Base-by-base conservation (phyloP, 2,329 filamentous ascomycete genomes). In the Diplodia seriata region DNA sequence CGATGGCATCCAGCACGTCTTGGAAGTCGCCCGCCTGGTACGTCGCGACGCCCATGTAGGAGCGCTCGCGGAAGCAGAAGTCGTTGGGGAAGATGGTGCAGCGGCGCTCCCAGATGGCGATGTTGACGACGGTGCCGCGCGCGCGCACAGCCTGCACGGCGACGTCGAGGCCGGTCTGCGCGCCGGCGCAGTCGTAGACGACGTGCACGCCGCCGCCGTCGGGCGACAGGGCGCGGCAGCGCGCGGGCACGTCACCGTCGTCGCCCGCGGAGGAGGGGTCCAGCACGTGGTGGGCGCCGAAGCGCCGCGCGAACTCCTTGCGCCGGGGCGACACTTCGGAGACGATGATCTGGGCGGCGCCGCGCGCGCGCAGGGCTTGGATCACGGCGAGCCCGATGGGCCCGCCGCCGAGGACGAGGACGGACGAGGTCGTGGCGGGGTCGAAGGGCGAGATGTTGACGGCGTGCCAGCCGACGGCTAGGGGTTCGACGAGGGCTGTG, bases 401-500 rank as follows among this genome's bases (percentile, higher is more conserved):
- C 1, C 85, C 85, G 20, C 82, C 84, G 18, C 85, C 85, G 1
- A 86, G 76, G 18, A 87, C 78, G 23, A 87, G 74, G 0, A 79
- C 83, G 0, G 79, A 74, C 67, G 8, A 1, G 9, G 33, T 36
- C 11, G 85, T 79, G 20, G 80, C 81, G 5, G 76, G 73, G 70
- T 83, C 82, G 76, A 82, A 84, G 0, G 81, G 81, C 47, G 82
- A 84, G 64, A 83, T 79, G 56, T 83, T 82, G 40, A 86, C 83
- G 2, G 84, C 84, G 71, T 87, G 85, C 84, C 84, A 87, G 20
- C 83, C 85, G 1, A 87, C 85, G 4, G 85, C 80, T 0, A 87
- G 76, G 1, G 85, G 85, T 71, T 86, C 85, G 54, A 86, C 79
- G 36, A 87, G 77, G 0, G 85, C 85, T 77, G 50, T 23, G 26